Conservation (phyloP, 345 rosid species). For the Moricandia arvensis region DNA sequence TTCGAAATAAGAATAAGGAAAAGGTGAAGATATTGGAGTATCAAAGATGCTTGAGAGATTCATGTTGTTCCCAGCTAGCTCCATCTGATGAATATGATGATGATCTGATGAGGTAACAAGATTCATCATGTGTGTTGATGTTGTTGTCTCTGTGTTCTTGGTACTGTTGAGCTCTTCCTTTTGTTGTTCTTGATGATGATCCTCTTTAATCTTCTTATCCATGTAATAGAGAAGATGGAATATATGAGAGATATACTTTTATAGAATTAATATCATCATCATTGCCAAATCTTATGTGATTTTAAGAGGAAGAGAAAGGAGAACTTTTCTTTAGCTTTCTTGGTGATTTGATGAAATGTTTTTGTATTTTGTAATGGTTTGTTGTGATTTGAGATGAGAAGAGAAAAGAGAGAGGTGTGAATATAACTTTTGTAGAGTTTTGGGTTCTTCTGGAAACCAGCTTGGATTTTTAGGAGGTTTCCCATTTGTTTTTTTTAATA, state of each 20-base stretch:
- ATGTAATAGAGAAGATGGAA: constrained; percentile 20
- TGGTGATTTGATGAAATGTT: constrained; percentile 24
- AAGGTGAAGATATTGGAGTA: constrained; percentile 39
- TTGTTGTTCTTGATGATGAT: constrained; percentile 18
- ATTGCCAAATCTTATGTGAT: constrained; percentile 24
- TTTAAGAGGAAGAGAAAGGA: constrained; percentile 7
- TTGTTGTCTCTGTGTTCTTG: constrained; percentile 12
- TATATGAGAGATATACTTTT: constrained; percentile 24
- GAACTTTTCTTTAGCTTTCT: constrained; percentile 31
- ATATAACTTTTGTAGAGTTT: too few relatives aligned
- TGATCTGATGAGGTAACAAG: constrained; percentile 35
- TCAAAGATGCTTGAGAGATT: constrained; percentile 57
- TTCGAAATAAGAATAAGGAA: constrained; percentile 34
- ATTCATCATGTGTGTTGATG: constrained; percentile 44
- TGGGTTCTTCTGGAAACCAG: constrained; percentile 61
- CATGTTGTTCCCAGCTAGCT: constrained; percentile 36
- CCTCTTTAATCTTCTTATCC: constrained; percentile 20
- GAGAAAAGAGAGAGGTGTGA: constrained; percentile 50
- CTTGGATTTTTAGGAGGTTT: constrained; percentile 55
- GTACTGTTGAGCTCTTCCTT: not conserved
- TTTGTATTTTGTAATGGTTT: constrained; percentile 24
- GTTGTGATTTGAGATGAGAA: constrained; percentile 22
- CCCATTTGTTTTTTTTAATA: constrained; percentile 37
- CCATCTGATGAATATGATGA: constrained; percentile 40
- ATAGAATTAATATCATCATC: constrained; percentile 22